Percentiles rank a stretch among this genome's conserved stretches.
These are phyloP conservation scores for Gnomoniopsis smithogilvyi DNA, from an alignment of 2,329 filamentous ascomycete species.

Conservation along the genomic window DNA sequence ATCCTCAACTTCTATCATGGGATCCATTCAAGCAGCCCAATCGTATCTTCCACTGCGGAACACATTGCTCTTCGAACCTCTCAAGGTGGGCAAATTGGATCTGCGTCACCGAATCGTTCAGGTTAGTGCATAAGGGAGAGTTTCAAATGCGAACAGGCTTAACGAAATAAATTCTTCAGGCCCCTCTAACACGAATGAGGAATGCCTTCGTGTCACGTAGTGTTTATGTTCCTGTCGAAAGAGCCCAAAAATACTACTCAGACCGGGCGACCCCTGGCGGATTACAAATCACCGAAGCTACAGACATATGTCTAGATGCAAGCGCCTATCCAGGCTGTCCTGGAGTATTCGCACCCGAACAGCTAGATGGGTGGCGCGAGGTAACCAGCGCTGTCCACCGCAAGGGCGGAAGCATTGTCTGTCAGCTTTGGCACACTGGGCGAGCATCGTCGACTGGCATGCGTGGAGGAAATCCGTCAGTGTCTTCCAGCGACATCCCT, in stretches of 20 bases:
- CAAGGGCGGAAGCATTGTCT: constrained; percentile 54
- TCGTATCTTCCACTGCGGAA: constrained; percentile 19
- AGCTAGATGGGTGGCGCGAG: constrained; percentile 36
- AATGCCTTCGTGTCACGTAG: constrained; percentile 30
- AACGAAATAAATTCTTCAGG: constrained; percentile 13
- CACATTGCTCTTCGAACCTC: constrained; percentile 31
- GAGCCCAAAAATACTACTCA: constrained; percentile 28
- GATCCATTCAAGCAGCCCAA: constrained; percentile 1
- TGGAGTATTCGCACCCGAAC: constrained; percentile 27
- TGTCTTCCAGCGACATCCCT: constrained; percentile 8
- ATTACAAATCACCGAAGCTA: constrained; percentile 28
- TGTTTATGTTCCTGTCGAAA: constrained; percentile 28
- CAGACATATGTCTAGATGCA: constrained; percentile 26
- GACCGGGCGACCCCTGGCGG: constrained; percentile 31
- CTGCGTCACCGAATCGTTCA: constrained; percentile 36
- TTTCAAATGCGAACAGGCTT: too few species aligned
- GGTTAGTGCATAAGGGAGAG: constrained; percentile 20
- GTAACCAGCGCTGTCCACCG: constrained; percentile 57
- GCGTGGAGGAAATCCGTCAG: constrained; percentile 10
- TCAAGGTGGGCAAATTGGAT: constrained; percentile 30
- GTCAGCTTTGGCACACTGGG: constrained; percentile 49
- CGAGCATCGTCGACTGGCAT: constrained; percentile 23
- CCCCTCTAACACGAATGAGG: constrained; percentile 29
- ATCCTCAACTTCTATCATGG: background rate
- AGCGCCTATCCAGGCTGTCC: constrained; percentile 28